Percentiles rank a stretch among this genome's conserved stretches.
These are phyloP conservation scores for Penicillium thymicola DNA, from an alignment of 2,329 filamentous ascomycete species.

Conservation along the genomic window DNA sequence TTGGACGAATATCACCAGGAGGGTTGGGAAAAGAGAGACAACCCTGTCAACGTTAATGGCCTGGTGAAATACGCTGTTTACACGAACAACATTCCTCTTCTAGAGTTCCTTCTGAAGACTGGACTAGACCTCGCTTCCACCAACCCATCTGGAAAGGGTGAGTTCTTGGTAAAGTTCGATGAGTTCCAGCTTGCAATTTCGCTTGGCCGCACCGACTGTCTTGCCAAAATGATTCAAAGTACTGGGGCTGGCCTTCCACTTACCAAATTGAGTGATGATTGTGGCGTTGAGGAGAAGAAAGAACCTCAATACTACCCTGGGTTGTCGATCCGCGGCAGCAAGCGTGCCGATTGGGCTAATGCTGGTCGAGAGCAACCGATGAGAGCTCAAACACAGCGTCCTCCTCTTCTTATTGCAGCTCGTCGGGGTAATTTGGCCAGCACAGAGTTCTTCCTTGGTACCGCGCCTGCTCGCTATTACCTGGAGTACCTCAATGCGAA, in stretches of 20 bases:
- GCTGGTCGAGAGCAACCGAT: slow-evolving; percentile 47
- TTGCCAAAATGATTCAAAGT: slow-evolving; percentile 60
- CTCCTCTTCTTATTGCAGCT: slow-evolving; percentile 35
- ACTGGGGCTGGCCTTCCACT: slow-evolving; percentile 69
- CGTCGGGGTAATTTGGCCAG: slow-evolving; percentile 57
- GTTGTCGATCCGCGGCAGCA: slow-evolving; percentile 70
- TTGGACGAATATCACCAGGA: not conserved
- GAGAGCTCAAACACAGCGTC: slow-evolving; percentile 1
- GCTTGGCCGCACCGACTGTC: slow-evolving; percentile 34
- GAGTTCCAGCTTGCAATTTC: slow-evolving; percentile 44
- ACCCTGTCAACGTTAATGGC: not conserved
- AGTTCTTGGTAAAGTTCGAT: slow-evolving; percentile 6
- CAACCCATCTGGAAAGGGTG: slow-evolving; percentile 1
- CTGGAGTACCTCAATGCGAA: slow-evolving; percentile 64
- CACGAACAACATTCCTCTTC: slow-evolving; percentile 52
- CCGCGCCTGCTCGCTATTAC: slow-evolving; percentile 66
- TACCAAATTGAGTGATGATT: slow-evolving; percentile 62
- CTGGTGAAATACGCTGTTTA: slow-evolving; percentile 49
- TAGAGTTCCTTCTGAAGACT: slow-evolving; percentile 59
- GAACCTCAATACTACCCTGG: slow-evolving; percentile 75
- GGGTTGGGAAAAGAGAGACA: not conserved
- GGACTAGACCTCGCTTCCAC: slow-evolving; percentile 26
- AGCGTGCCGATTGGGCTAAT: slow-evolving; percentile 70
- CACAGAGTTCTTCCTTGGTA: slow-evolving; percentile 74
- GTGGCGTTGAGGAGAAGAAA: slow-evolving; percentile 59